These are phyloP conservation scores for Didymellaceae sp. DNA, from an alignment of 2,329 filamentous ascomycete genomes.

Conservation along the genomic window DNA sequence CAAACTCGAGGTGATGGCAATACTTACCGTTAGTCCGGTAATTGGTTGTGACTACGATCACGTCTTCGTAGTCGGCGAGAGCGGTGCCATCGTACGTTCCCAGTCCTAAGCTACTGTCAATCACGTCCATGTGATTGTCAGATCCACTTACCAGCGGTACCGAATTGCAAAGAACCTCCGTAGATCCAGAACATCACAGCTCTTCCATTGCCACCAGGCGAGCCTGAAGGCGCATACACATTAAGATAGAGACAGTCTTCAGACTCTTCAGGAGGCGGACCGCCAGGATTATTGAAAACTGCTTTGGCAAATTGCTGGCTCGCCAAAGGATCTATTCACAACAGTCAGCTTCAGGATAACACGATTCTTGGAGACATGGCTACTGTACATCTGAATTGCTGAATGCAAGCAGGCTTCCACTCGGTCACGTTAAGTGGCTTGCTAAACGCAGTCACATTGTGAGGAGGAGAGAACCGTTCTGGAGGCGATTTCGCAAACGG, in stretches of 20 bases:
- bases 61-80: slow-evolving; percentile 40
- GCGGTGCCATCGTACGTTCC: slow-evolving; percentile 33
- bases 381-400: slow-evolving; percentile 32
- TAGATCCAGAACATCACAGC: slow-evolving; percentile 43
- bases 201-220: slow-evolving; percentile 21
- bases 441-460: slow-evolving; percentile 20
- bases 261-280: slow-evolving; percentile 30
- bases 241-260: slow-evolving; percentile 53
- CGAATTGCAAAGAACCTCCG: slow-evolving; percentile 37
- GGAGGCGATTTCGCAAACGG: slow-evolving; percentile 39
- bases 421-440: slow-evolving; percentile 24
- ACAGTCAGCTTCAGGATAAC: background rate
- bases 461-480: slow-evolving; percentile 32
- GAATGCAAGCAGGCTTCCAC: slow-evolving; percentile 33
- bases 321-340: slow-evolving; percentile 26
- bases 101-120: slow-evolving; percentile 11
- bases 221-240: slow-evolving; percentile 41
- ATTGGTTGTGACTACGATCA: slow-evolving; percentile 37
- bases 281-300: slow-evolving; percentile 31
- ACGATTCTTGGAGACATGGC: background rate
- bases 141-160: slow-evolving; percentile 22
- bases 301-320: slow-evolving; percentile 19
- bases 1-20: no score
- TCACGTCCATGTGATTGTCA: background rate
- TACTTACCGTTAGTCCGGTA: slow-evolving; percentile 40